Conservation (phyloP, 179 eudicot genomes). For the Sideroxylon spinosum region DNA sequence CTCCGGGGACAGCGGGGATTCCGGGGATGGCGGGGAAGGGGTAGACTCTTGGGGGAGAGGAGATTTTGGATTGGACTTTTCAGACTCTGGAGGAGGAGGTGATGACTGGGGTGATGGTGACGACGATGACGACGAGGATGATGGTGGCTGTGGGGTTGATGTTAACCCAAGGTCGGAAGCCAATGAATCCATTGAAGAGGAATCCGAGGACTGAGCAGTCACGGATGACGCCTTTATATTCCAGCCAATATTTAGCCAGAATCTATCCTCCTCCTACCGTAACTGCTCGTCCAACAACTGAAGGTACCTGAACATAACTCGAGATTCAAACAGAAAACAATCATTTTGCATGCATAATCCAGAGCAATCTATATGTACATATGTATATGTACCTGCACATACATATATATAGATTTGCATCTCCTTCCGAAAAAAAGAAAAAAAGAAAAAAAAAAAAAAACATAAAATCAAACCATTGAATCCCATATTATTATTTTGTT, state of each 20-base stretch:
- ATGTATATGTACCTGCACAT: too few relatives aligned
- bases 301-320: too few relatives aligned
- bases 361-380: not conserved
- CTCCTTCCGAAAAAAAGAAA: too few relatives aligned
- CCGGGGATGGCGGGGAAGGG: not conserved
- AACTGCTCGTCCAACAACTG: slow-evolving; percentile 12
- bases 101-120: slow-evolving; percentile 14
- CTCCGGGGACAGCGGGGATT: slow-evolving; percentile 21
- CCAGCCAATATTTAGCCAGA: slow-evolving; percentile 10
- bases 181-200: not conserved
- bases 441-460: too few relatives aligned
- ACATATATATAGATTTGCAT: too few relatives aligned
- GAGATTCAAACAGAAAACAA: too few relatives aligned
- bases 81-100: too few relatives aligned
- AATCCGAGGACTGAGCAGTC: slow-evolving; percentile 16
- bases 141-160: too few relatives aligned
- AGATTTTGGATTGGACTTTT: slow-evolving; percentile 1
- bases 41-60: not conserved
- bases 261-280: slow-evolving; percentile 11
- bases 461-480: too few relatives aligned
- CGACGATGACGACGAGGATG: not conserved
- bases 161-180: too few relatives aligned
- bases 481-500: too few relatives aligned
- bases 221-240: slow-evolving; percentile 7
- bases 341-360: not conserved